Percentiles rank a stretch among this genome's conserved stretches.
phyloP scores from a whole-genome alignment of 805 yeast genomes.

The Brettanomyces sp. region DNA sequence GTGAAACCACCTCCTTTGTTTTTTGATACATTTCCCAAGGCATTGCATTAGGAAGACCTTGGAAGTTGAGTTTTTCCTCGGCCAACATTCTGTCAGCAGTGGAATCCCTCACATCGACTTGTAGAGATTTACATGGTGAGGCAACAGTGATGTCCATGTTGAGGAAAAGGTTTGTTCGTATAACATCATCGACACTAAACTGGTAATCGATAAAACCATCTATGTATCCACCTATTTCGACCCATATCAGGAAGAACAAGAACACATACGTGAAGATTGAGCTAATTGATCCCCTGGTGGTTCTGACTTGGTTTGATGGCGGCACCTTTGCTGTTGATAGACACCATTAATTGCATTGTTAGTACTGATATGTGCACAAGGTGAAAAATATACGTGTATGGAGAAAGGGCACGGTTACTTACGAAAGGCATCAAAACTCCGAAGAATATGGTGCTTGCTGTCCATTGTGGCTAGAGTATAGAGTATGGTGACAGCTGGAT shows the following conservation, averaged over 20 bases:
- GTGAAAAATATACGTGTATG: too few species aligned
- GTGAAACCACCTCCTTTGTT: constrained; percentile 37
- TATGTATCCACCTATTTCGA: constrained; percentile 73
- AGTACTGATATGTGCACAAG: not conserved
- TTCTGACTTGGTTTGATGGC: constrained; percentile 60
- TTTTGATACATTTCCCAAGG: constrained; percentile 42
- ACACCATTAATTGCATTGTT: not conserved
- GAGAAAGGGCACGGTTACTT: constrained; percentile 19
- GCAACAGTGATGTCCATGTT: constrained; percentile 75
- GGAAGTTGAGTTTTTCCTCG: constrained; percentile 61
- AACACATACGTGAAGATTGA: constrained; percentile 55
- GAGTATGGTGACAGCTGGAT: too few species aligned
- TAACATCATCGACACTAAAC: constrained; percentile 59
- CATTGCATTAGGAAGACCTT: constrained; percentile 49
- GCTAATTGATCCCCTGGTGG: constrained; percentile 69
- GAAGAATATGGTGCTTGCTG: constrained; percentile 10
- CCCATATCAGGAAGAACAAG: constrained; percentile 65
- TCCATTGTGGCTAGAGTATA: too few species aligned
- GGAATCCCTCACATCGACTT: constrained; percentile 66
- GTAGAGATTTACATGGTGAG: constrained; percentile 73
- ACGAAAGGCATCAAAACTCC: constrained; percentile 67
- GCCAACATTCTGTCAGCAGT: constrained; percentile 76
- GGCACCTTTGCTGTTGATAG: constrained; percentile 48
- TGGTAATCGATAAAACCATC: constrained; percentile 77
- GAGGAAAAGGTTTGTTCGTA: constrained; percentile 50